A percentile compares a stretch with the other conserved stretches of the same genome.
phyloP scores from a whole-genome alignment of 306 rosid species.

The Styphnolobium japonicum region DNA sequence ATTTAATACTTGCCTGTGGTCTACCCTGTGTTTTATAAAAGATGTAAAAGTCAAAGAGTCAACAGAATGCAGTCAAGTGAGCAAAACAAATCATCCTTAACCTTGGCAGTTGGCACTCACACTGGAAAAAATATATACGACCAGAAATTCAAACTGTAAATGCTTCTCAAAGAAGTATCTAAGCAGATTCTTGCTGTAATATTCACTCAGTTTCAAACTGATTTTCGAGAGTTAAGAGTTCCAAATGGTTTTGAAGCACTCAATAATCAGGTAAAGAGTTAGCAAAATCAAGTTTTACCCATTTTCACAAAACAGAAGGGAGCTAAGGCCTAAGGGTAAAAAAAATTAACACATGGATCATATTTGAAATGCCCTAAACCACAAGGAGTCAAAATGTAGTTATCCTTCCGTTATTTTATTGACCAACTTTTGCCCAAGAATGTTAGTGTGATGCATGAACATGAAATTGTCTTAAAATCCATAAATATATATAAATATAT shows the following conservation, averaged over 20 bases:
- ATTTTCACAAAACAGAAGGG: neutral
- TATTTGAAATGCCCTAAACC: neutral
- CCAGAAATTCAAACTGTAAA: neutral
- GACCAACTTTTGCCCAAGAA: slow-evolving; percentile 16
- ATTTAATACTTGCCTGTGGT: neutral
- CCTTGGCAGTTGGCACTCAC: slow-evolving; percentile 9
- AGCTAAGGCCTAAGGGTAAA: slow-evolving; percentile 11
- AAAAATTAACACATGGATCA: neutral
- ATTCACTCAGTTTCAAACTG: slow-evolving; percentile 6
- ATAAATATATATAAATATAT: too few relatives aligned
- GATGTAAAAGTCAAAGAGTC: slow-evolving; percentile 9
- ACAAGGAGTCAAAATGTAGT: neutral
- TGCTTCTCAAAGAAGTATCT: neutral
- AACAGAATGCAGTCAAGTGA: slow-evolving; percentile 11
- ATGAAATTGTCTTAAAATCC: too few relatives aligned
- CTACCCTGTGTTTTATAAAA: neutral
- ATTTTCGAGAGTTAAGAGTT: neutral
- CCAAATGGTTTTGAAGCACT: neutral
- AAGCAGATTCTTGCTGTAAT: neutral
- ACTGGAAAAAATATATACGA: neutral
- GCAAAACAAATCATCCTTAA: slow-evolving; percentile 8
- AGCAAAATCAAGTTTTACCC: neutral
- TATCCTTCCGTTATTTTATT: neutral
- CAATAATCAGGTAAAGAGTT: neutral
- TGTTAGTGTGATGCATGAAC: neutral